Base-by-base conservation (phyloP, 2,329 filamentous ascomycete genomes). In the Botryotinia calthae region DNA sequence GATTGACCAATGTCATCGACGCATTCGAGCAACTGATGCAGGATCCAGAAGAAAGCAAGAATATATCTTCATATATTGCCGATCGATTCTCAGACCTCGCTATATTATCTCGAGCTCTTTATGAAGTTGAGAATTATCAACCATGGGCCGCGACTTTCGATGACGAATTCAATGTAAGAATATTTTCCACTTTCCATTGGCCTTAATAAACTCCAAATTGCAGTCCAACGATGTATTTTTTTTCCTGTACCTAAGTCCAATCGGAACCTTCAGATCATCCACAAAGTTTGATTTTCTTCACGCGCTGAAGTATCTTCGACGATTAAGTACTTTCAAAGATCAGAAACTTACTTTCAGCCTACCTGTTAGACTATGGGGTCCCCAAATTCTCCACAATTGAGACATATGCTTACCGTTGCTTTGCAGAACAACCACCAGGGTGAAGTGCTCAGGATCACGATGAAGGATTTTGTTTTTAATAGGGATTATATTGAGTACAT, bases 121-220 rank as follows among this genome's bases (percentile, higher is more conserved):
- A 48, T 16, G 42, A 65, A 37, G 28, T 65, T 10, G 62, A 37
- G 5, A 65, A 64, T 46, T 64, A 64, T 46, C n/a, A 31, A 20
- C 40, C 62, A 6, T 64, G 62, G 62, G 62, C 62, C 22, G 40
- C 62, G 28, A 64, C 62, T 46, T 64, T 64, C 16, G n/a, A 64
- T 7, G 25, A 64, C 18, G n/a, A 65, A 25, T 48, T 8, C 62
- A 65, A 34, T 25, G 42, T 34, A 34, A 65, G 62, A 25, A 25
- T n/a, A 25, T 34, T 16, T 31, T 9, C 20, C 25, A 4, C 5
- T 48, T 25, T 46, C 34, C 20, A 18, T 14, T 1, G 0, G 0
- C 9, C 5, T 22, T 37, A 9, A 12, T 22, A 8, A 8, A 37
- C 2, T 59, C 56, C 2, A 25, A 7, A 25, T 9, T 59, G 31